Base-by-base conservation (phyloP, 352 stramenopile genomes). In the Phytophthora pisi region DNA sequence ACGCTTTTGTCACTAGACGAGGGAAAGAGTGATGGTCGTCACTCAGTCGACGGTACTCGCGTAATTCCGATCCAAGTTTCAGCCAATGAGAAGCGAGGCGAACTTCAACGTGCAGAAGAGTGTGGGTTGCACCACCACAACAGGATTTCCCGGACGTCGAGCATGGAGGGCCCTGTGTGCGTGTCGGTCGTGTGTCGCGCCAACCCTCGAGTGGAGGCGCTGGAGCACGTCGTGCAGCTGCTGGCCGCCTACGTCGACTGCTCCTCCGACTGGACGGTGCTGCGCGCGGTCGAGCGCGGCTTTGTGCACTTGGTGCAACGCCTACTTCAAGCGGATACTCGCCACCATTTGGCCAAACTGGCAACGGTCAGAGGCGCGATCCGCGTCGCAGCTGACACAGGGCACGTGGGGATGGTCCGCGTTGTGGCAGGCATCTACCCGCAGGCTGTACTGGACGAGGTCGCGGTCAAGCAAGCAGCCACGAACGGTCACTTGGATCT, bases 261-360 rank as follows among this genome's bases (percentile, higher is more conserved):
- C 4, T 86, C 81, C 1, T 26, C 43, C n/a, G 16, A 34, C 7
- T 88, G 79, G 81, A 79, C 70, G 16, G 28, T 90, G 51, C 68
- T 72, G 20, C 67, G 58, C 11, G 82, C 78, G 5, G 76, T 80
- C 16, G 64, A 68, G 9, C 42, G 61, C 8, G 76, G 74, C 18
- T 76, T 75, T 31, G 62, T 90, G 63, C 66, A 82, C 34, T 55
- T 88, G 26, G 70, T 86, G 11, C 54, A 60, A 28, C 58, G 67
- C n/a, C 64, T 87, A 9, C 23, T 68, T 18, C 67, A 57, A 42
- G 43, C 57, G 16, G 68, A 75, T 59, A 64, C 82, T n/a, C 68
- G 74, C 43, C 46, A 56, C 42, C 7, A 10, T 42, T 56, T 75
- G 23, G 28, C 26, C 11, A 51, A 38, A 43, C 47, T 64, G 20